Percentiles rank a stretch among this genome's conserved stretches.
These are phyloP conservation scores for Yamadazyma jaroonii DNA, from an alignment of 1,139 yeast species.

Conservation along the genomic window DNA sequence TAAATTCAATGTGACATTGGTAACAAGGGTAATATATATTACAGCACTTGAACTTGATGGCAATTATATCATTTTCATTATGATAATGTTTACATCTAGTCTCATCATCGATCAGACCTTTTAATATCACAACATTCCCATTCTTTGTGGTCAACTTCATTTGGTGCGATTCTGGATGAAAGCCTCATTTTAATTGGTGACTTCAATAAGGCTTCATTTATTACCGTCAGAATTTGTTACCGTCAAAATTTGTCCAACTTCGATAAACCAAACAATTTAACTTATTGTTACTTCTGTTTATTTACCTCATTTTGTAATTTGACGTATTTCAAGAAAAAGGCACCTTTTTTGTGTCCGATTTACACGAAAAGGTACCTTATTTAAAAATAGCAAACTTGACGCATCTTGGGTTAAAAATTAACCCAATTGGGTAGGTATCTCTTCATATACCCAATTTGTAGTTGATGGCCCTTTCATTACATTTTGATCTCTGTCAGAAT, in stretches of 20 bases:
- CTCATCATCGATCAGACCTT: slow-evolving; percentile 23
- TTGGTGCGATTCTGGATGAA: neutral
- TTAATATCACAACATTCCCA: slow-evolving; percentile 3
- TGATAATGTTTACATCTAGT: slow-evolving; percentile 43
- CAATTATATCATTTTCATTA: slow-evolving; percentile 35
- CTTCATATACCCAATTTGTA: neutral
- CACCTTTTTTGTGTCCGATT: no score
- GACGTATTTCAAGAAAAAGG: no score
- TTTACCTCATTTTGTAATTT: no score
- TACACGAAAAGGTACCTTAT: neutral
- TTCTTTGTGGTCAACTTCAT: slow-evolving; percentile 4
- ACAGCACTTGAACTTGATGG: slow-evolving; percentile 43
- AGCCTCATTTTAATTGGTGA: no score
- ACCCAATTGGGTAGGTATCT: neutral
- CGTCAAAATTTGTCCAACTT: no score
- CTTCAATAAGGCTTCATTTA: no score
- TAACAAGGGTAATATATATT: slow-evolving; percentile 36
- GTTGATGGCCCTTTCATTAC: neutral
- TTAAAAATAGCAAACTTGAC: neutral
- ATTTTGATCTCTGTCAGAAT: neutral
- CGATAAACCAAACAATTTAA: no score
- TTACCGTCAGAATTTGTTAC: no score
- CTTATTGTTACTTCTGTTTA: no score
- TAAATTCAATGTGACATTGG: slow-evolving; percentile 31
- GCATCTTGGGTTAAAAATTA: neutral